phyloP scores from a whole-genome alignment of 1,284 basidiomycete genomes.

The Tranzscheliella williamsii region DNA sequence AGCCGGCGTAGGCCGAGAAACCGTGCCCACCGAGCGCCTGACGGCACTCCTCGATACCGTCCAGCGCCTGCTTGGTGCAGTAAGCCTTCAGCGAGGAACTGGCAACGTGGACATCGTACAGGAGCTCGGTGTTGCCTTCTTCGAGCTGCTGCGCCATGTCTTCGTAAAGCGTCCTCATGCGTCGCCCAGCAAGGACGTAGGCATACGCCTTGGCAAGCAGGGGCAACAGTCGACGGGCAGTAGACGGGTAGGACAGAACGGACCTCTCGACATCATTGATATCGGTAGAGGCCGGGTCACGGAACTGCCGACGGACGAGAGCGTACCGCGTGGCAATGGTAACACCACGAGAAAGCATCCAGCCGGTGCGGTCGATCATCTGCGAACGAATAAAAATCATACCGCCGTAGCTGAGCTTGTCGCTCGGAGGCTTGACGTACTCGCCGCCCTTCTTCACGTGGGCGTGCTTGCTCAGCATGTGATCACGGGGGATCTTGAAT shows the following conservation, averaged over 20 bases:
- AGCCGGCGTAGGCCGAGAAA: slow-evolving; percentile 57
- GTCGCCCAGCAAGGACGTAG: slow-evolving; percentile 56
- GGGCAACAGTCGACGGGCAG: slow-evolving; percentile 60
- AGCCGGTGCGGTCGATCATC: slow-evolving; percentile 70
- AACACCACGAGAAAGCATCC: slow-evolving; percentile 69
- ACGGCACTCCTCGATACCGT: slow-evolving; percentile 62
- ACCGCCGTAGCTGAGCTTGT: slow-evolving; percentile 76
- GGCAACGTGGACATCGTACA: slow-evolving; percentile 61
- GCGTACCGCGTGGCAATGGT: slow-evolving; percentile 76
- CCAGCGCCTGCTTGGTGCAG: slow-evolving; percentile 60
- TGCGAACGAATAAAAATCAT: slow-evolving; percentile 61
- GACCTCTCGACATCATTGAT: slow-evolving; percentile 62
- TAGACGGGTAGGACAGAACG: slow-evolving; percentile 61
- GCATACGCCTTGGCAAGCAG: slow-evolving; percentile 62
- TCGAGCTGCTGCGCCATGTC: slow-evolving; percentile 56
- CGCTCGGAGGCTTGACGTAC: slow-evolving; percentile 73
- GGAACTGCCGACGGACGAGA: slow-evolving; percentile 71
- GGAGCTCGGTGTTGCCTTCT: slow-evolving; percentile 59
- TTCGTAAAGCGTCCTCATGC: slow-evolving; percentile 61
- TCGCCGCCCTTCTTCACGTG: slow-evolving; percentile 71
- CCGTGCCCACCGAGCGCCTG: slow-evolving; percentile 62
- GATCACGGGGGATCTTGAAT: slow-evolving; percentile 72
- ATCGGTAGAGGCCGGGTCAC: slow-evolving; percentile 52
- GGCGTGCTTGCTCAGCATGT: slow-evolving; percentile 78
- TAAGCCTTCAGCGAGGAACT: slow-evolving; percentile 61